Conservation (phyloP, 1,284 basidiomycete genomes). For the Ceraceosorus guamensis region DNA sequence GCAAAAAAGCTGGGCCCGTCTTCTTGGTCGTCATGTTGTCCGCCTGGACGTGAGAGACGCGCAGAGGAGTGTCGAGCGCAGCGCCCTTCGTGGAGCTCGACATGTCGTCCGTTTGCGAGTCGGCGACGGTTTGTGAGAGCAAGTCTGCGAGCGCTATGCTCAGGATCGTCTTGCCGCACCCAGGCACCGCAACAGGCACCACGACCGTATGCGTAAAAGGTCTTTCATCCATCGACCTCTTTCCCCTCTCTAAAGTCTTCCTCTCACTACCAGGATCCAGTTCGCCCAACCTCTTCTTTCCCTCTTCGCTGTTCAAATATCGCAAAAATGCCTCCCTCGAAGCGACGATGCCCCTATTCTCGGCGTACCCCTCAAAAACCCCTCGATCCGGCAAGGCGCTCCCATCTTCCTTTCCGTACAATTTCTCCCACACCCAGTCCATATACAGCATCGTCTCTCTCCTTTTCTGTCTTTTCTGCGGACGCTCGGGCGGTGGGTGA, state of each 20-base stretch:
- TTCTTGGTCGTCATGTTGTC: constrained; percentile 81
- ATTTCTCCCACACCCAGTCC: constrained; percentile 36
- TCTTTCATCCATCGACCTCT: constrained; percentile 34
- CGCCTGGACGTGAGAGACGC: constrained; percentile 66
- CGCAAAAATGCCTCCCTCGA: constrained; percentile 71
- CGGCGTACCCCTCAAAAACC: constrained; percentile 62
- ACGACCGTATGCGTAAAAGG: constrained; percentile 71
- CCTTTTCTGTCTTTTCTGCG: constrained; percentile 25
- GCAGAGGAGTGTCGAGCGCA: too few relatives aligned
- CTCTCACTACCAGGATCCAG: constrained; percentile 28
- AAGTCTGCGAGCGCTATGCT: constrained; percentile 69
- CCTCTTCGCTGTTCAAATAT: constrained; percentile 56
- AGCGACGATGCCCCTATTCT: constrained; percentile 74
- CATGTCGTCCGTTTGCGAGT: too few relatives aligned
- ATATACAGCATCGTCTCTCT: constrained; percentile 39
- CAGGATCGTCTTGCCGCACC: constrained; percentile 89
- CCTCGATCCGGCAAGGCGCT: constrained; percentile 62
- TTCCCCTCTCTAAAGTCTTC: constrained; percentile 39
- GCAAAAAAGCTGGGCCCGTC: constrained; percentile 67
- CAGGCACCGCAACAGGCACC: constrained; percentile 81
- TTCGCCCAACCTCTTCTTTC: constrained; percentile 39
- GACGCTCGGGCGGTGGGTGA: constrained; percentile 19
- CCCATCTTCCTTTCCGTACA: constrained; percentile 49
- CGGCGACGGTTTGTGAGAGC: constrained; percentile 73
- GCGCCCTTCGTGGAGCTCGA: too few relatives aligned